Percentiles rank a stretch among this genome's conserved stretches.
Evolutionary conservation across 495 filamentous ascomycete genomes (phyloP).

Genomic region (Trichoderma orchidacearum): DNA sequence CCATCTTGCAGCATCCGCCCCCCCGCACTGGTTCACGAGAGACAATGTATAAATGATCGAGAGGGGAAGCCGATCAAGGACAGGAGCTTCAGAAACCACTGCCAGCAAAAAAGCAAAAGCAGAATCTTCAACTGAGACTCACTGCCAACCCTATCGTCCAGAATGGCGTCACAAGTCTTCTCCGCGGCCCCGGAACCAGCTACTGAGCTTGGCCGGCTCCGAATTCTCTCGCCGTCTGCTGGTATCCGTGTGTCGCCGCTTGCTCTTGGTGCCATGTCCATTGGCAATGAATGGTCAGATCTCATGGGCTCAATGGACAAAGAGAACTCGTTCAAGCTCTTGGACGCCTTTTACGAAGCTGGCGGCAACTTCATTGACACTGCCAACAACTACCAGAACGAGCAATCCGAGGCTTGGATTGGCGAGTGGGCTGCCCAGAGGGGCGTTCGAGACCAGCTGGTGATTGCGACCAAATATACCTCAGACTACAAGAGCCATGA

Average conservation of each 20-base stretch:
- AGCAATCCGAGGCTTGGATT: constrained; percentile 47
- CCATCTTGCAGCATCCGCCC: too few species aligned
- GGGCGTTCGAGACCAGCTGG: constrained; percentile 42
- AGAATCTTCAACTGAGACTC: background rate
- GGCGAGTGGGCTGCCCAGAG: constrained; percentile 52
- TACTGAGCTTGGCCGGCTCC: constrained; percentile 41
- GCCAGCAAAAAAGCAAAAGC: background rate
- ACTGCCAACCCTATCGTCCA: background rate
- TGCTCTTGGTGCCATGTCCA: constrained; percentile 48
- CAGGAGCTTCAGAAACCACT: too few species aligned
- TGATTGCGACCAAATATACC: constrained; percentile 52
- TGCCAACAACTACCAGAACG: constrained; percentile 48
- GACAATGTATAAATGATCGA: too few species aligned
- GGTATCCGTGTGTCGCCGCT: constrained; percentile 48
- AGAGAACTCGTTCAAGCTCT: constrained; percentile 26
- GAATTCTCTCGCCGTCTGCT: constrained; percentile 42
- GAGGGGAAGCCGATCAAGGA: too few species aligned
- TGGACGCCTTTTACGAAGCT: constrained; percentile 40
- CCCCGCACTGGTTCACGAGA: too few species aligned
- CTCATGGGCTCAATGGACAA: constrained; percentile 9
- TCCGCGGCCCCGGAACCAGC: constrained; percentile 28
- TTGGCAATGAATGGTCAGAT: constrained; percentile 36
- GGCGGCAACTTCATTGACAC: constrained; percentile 64
- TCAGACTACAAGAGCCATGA: constrained; percentile 13
- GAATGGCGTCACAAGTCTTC: background rate